phyloP scores from a whole-genome alignment of 2,329 filamentous ascomycete species.

The Aspergillus tamarii region DNA sequence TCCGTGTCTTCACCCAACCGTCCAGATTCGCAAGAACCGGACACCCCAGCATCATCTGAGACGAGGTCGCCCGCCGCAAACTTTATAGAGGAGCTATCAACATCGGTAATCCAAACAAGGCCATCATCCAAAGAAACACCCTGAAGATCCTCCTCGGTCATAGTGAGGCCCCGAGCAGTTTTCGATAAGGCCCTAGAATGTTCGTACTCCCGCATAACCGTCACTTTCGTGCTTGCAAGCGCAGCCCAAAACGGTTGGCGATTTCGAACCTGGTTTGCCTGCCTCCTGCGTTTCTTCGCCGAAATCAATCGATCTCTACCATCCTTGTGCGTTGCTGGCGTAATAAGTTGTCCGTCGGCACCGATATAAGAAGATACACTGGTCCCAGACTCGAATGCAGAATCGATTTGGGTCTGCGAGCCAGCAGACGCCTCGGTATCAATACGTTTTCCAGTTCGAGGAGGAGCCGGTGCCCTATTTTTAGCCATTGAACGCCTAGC shows the following conservation, averaged over 20 bases:
- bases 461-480: conserved; percentile 45
- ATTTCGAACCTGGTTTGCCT: conserved; percentile 86
- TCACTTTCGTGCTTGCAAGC: conserved; percentile 93
- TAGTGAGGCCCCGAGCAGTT: conserved; percentile 41
- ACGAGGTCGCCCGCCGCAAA: conserved; percentile 50
- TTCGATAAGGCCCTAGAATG: conserved; percentile 63
- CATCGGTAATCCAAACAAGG: conserved; percentile 51
- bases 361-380: conserved; percentile 45
- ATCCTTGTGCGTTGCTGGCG: conserved; percentile 55
- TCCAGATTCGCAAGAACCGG: conserved; percentile 33
- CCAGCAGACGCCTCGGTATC: conserved; percentile 51
- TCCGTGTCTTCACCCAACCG: conserved; percentile 46
- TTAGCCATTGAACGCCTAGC: conserved; percentile 51
- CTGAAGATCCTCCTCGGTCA: conserved; percentile 48
- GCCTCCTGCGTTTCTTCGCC: conserved; percentile 83
- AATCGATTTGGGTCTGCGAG: conserved; percentile 46
- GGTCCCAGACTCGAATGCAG: conserved; percentile 46
- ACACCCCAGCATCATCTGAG: conserved; percentile 36
- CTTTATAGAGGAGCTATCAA: conserved; percentile 51
- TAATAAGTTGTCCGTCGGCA: conserved; percentile 52
- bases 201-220: conserved; percentile 88
- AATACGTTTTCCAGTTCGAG: conserved; percentile 46
- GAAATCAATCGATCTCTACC: conserved; percentile 61
- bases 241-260: conserved; percentile 94
- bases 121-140: conserved; percentile 46